Base-by-base conservation (phyloP, 805 yeast species). In the Metschnikowia lochheadii region DNA sequence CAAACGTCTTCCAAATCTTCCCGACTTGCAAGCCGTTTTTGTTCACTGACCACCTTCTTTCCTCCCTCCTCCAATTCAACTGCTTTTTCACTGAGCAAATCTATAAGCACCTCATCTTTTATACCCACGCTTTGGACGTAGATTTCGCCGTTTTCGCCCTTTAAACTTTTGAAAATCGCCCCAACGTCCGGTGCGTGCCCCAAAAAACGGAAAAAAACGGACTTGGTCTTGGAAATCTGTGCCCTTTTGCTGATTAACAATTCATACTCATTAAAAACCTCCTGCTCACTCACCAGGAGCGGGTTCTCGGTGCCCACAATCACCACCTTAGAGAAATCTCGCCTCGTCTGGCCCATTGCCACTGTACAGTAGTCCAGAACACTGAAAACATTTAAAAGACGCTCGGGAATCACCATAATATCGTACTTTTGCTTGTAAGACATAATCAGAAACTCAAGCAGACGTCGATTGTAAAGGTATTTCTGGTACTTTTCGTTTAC, bases 391-490 rank as follows among this genome's bases (percentile, higher is more conserved):
- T 14, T 6, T 26, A 41, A 20, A 18, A n/a, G 7, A 3, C 35
- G 44, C 40, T 44, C 40, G n/a, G 46, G 46, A 6, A 44, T 26
- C 11, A 44, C 40, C 46, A 44, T 35, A 14, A 35, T 23, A 5
- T 44, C 40, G 32, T 18, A 35, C 40, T 26, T 34, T n/a, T 33
- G 46, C 34, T 10, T 34, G 21, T 35, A 44, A 13, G 31, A n/a
- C 46, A 70, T 61, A 7, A 81, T 80, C 1, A 79, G 69, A 56
- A 79, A 78, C 59, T 81, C 83, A 37, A 81, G 60, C 8, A 70
- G 66, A 54, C 77, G 67, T 50, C 77, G 66, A 31, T 75, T 67
- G 4, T 56, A 58, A 32, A 64, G 65, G 54, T 75, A 77, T 32
- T 64, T 66, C 17, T 65, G 63, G 6, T 68, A 56, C 20, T 59